Evolutionary conservation across 75 land plant genomes (phyloP), one percentile per base, ranked within the genome.

Genomic region (Isoetes taiwanensis): DNA sequence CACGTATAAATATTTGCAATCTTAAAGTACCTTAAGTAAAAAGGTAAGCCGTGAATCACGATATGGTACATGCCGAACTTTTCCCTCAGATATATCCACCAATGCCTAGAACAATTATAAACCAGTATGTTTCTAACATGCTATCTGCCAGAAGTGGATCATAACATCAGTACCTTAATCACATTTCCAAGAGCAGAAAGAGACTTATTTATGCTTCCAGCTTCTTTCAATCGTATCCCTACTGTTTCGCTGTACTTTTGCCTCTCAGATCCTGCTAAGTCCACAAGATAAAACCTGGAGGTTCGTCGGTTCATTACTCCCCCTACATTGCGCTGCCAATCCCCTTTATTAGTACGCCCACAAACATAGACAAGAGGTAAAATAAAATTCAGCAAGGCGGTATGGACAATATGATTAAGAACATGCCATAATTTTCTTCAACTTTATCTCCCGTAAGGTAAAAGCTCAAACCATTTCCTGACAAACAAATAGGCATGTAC

Each of bases 191-290:
- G 63, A 31, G 69, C 62, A 24, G 73, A 71, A 8, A 64, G 50
- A 1, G 68, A 71, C 41, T 56, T 64, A 1, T 71, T 71, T 35
- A 54, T 64, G 57, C 67, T 59, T 5, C 68, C 63, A 38, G 63
- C 71, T 38, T 70, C 73, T 32, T 64, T 70, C 24, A 70, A 67
- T 1, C 73, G 73, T 17, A 63, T 50, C 16, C 68, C 73, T 29
- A 59, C 68, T 35, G 68, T 64, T 46, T 54, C 68, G 2, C 65
- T 71, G 6, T 54, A 59, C 31, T 71, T 71, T 41, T 71, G 74
- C 3, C 68, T 58, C 37, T 71, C 74, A 25, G 68, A 71, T 10
- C 63, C 74, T 1, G 63, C 68, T 59, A 64, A 37, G 42, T 71
- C 69, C 14, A 71, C 63, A n/a, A 71, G 32, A 40, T 65, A 58